Base-by-base conservation (phyloP, 1,139 yeast species). In the Nakaseomyces bracarensis region DNA sequence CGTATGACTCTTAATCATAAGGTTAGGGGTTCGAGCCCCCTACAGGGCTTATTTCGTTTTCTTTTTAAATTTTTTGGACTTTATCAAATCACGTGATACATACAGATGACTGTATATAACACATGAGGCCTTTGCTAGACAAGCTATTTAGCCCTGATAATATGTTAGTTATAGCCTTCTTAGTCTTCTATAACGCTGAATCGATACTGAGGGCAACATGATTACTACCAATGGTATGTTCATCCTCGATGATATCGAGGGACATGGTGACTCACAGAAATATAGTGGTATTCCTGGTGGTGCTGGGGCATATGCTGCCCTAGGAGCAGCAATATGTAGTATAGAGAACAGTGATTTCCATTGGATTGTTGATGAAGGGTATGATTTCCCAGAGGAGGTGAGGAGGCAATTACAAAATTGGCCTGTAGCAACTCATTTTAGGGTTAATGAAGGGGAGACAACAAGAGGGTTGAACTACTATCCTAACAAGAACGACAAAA, bases 391-490 rank as follows among this genome's bases (percentile, higher is more conserved):
- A 0, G 39, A 35, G 0, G 55, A 53, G 0, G 66, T 80, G 0
- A 66, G 68, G 38, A 43, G 0, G 72, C 73, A 44, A 56, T 89
- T 9, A 58, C 67, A 1, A 50, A 11, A 66, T 0, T 86, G 95
- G 95, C 61, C 68, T 0, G 69, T 86, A 0, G 83, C 82, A 0
- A 68, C 73, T 0, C 57, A 77, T 0, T 74, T 74, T 52, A 64
- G 96, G 37, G 54, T 63, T 3, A 77, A 79, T 46, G 43, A 51
- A 0, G 44, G 96, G 35, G 54, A 68, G 43, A 86, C 96, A 3
- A 82, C 96, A 0, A 65, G 94, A 41, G 96, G 96, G 0, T 76
- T 83, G 68, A 89, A 87, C 58, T 68, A 69, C 38, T 87, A 87
- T 57, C 79, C 29, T 10, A 35, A 75, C 2, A 77, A 66, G 16